These are phyloP conservation scores for Cryptosporidium canis DNA, from an alignment of 169 alveolate genomes.

Conservation along the genomic window DNA sequence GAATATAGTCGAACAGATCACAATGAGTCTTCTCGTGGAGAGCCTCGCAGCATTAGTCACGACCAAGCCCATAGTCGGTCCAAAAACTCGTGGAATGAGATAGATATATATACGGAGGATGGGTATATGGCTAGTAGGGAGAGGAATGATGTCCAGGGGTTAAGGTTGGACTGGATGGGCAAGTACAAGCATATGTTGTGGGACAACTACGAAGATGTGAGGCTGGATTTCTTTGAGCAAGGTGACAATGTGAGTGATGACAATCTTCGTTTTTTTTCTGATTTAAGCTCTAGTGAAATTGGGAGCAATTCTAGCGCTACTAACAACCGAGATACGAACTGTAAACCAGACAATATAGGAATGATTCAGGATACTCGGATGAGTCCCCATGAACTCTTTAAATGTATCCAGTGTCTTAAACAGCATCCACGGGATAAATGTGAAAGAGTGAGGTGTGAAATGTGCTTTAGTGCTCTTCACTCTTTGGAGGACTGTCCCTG, in stretches of 20 bases:
- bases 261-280: not conserved
- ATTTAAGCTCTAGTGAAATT: not conserved
- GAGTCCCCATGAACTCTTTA: not conserved
- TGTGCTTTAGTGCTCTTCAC: conserved; percentile 42
- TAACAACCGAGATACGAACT: not conserved
- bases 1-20: not conserved
- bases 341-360: not conserved
- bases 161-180: conserved; percentile 2
- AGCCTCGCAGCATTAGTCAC: not conserved
- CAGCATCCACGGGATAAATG: not conserved
- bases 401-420: conserved; percentile 18
- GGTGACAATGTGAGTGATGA: not conserved
- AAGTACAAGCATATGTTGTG: conserved; percentile 2
- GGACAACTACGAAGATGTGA: conserved; percentile 52
- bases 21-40: not conserved
- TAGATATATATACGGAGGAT: not conserved
- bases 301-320: not conserved
- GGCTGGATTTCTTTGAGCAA: not conserved
- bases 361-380: not conserved
- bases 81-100: not conserved
- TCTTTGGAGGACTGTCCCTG: conserved; percentile 7
- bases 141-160: not conserved
- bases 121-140: not conserved
- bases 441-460: not conserved
- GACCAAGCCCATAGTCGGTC: not conserved